phyloP scores from a whole-genome alignment of 805 yeast genomes.

The Hanseniaspora singularis region DNA sequence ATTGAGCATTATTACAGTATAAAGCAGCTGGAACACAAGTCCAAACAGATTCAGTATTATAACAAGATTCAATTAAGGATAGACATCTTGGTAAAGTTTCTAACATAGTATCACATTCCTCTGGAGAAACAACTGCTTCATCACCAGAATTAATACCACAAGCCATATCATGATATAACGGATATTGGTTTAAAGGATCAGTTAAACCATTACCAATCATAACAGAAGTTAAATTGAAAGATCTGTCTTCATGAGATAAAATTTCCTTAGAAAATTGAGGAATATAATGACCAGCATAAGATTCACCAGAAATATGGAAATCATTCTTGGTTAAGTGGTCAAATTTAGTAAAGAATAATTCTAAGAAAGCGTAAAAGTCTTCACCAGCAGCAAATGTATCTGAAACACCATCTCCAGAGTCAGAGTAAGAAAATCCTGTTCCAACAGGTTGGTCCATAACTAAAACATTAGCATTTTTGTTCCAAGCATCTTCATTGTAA shows the following conservation, averaged over 20 bases:
- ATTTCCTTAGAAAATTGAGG: constrained; percentile 82
- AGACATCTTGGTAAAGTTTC: constrained; percentile 65
- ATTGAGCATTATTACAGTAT: constrained; percentile 76
- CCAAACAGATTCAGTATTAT: constrained; percentile 60
- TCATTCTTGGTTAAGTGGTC: constrained; percentile 37
- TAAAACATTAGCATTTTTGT: constrained; percentile 69
- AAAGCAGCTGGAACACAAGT: constrained; percentile 83
- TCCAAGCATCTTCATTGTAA: constrained; percentile 72
- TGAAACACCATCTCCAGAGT: constrained; percentile 32
- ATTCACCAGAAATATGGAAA: constrained; percentile 87
- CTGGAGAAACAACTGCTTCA: constrained; percentile 63
- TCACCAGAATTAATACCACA: constrained; percentile 78
- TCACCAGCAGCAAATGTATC: constrained; percentile 72
- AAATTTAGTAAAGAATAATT: constrained; percentile 67
- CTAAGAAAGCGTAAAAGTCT: constrained; percentile 69
- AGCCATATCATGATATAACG: constrained; percentile 81
- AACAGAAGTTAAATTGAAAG: constrained; percentile 59
- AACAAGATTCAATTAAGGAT: constrained; percentile 64
- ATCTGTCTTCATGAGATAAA: constrained; percentile 45
- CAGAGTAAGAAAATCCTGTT: constrained; percentile 14
- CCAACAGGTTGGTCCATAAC: constrained; percentile 38
- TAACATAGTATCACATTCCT: constrained; percentile 63
- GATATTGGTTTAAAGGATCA: constrained; percentile 70
- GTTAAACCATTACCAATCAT: constrained; percentile 87
- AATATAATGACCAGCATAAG: constrained; percentile 88